These are phyloP conservation scores for Solanum hybrid DNA, from an alignment of 305 asterid genomes.

Conservation along the genomic window DNA sequence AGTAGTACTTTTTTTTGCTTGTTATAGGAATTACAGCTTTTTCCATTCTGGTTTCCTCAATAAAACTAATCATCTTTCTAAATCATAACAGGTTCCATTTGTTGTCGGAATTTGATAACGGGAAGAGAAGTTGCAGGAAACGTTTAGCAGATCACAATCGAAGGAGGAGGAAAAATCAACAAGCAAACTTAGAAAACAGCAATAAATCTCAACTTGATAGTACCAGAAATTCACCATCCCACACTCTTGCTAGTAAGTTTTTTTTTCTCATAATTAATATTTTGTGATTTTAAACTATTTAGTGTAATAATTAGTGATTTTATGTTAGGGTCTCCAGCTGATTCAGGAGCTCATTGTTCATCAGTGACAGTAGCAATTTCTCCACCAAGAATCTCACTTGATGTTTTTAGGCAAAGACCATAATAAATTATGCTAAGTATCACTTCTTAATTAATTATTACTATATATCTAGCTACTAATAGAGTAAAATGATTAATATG, in stretches of 20 bases:
- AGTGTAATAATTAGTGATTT: not conserved
- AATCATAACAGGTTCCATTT: conserved; percentile 64
- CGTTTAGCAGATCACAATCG: conserved; percentile 95
- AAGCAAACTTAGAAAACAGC: conserved; percentile 36
- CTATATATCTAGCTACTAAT: not conserved
- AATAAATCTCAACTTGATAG: conserved; percentile 34
- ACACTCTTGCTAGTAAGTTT: conserved; percentile 33
- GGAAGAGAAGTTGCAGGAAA: conserved; percentile 93
- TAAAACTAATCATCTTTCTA: conserved; percentile 4
- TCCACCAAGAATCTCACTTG: conserved; percentile 70
- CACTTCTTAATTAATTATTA: not conserved
- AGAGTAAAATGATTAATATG: not conserved
- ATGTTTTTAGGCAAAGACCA: conserved; percentile 49
- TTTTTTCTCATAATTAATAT: not conserved
- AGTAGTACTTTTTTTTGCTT: conserved; percentile 24
- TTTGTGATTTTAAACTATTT: not conserved
- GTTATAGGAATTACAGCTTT: conserved; percentile 24
- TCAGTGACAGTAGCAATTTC: conserved; percentile 63
- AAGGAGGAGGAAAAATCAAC: conserved; percentile 92
- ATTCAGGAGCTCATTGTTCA: conserved; percentile 63
- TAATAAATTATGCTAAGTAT: not conserved
- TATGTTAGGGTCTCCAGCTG: conserved; percentile 72
- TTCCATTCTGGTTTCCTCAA: not conserved
- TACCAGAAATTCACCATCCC: conserved; percentile 42
- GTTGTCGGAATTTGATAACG: conserved; percentile 88